phyloP scores from a whole-genome alignment of 2,329 filamentous ascomycete species.

The Lecanicillium sp. region DNA sequence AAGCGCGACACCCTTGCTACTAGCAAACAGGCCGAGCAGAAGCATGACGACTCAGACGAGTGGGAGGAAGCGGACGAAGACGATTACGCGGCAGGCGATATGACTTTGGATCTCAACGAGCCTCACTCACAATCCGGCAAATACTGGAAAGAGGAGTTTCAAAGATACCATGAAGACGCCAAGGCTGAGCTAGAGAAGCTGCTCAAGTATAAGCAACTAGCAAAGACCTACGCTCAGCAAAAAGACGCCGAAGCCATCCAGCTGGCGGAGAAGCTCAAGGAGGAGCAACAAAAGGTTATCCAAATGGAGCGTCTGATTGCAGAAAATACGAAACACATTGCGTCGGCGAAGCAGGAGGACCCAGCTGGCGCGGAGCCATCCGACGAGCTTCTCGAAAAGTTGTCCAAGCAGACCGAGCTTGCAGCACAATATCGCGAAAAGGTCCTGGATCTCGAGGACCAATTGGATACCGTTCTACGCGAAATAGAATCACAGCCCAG shows the following conservation, averaged over 20 bases:
- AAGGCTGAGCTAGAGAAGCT: conserved; percentile 69
- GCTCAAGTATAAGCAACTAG: conserved; percentile 70
- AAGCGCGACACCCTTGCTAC: not conserved
- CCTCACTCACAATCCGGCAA: conserved; percentile 67
- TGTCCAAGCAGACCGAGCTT: conserved; percentile 50
- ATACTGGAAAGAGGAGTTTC: conserved; percentile 75
- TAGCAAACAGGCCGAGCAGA: not conserved
- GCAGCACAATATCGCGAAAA: conserved; percentile 51
- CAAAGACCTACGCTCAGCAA: conserved; percentile 70
- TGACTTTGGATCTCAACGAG: conserved; percentile 64
- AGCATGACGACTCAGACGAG: conserved; percentile 28
- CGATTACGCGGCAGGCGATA: conserved; percentile 45
- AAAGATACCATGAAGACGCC: conserved; percentile 65
- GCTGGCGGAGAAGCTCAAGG: conserved; percentile 55
- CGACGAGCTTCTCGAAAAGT: conserved; percentile 41
- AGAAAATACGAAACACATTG: conserved; percentile 52
- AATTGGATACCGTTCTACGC: conserved; percentile 33
- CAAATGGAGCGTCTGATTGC: conserved; percentile 56
- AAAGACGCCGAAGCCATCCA: conserved; percentile 67
- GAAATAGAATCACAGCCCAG: conserved; percentile 24
- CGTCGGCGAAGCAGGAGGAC: conserved; percentile 18
- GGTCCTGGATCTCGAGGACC: conserved; percentile 49
- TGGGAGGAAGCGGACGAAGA: conserved; percentile 47
- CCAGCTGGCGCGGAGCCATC: conserved; percentile 33
- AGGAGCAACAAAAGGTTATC: conserved; percentile 58